A percentile compares a stretch with the other conserved stretches of the same genome.
phyloP scores from a whole-genome alignment of 208 protist genomes.

The Crithidia bombi region DNA sequence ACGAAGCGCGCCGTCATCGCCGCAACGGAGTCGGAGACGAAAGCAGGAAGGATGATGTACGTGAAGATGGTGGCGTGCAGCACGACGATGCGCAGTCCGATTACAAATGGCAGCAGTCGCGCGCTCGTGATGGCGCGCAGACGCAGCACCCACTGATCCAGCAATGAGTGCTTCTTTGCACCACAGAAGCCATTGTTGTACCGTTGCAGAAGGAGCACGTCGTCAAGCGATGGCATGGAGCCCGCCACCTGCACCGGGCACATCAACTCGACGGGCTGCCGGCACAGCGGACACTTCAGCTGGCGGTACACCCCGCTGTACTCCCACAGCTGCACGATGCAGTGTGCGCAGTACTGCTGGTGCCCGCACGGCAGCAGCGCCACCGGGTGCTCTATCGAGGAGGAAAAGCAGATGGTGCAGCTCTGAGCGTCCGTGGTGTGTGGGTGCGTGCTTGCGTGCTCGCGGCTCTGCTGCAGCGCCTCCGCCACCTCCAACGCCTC shows the following conservation, averaged over 20 bases:
- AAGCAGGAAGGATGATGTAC: conserved; percentile 32
- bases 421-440: background rate
- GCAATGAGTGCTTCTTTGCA: conserved; percentile 19
- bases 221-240: conserved; percentile 33
- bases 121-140: conserved; percentile 35
- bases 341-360: conserved; percentile 36
- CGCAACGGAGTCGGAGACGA: conserved; percentile 11
- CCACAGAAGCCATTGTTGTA: conserved; percentile 38
- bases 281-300: conserved; percentile 45
- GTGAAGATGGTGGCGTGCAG: conserved; percentile 40
- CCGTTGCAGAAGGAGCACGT: conserved; percentile 30
- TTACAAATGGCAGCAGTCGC: conserved; percentile 36
- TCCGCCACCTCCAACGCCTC: conserved; percentile 12
- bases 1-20: background rate
- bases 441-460: background rate
- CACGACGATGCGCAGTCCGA: conserved; percentile 39
- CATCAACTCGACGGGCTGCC: conserved; percentile 28
- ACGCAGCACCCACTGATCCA: conserved; percentile 35
- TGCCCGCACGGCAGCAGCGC: conserved; percentile 48
- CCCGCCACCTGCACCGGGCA: conserved; percentile 23
- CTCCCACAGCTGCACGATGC: conserved; percentile 41
- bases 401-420: conserved; percentile 39
- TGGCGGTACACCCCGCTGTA: conserved; percentile 24
- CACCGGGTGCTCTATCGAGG: conserved; percentile 19
- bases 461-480: background rate